Percentiles rank a stretch among this genome's conserved stretches.
These are phyloP conservation scores for Zoysia pacifica DNA, from an alignment of 176 grass and related monocot species.

Conservation along the genomic window DNA sequence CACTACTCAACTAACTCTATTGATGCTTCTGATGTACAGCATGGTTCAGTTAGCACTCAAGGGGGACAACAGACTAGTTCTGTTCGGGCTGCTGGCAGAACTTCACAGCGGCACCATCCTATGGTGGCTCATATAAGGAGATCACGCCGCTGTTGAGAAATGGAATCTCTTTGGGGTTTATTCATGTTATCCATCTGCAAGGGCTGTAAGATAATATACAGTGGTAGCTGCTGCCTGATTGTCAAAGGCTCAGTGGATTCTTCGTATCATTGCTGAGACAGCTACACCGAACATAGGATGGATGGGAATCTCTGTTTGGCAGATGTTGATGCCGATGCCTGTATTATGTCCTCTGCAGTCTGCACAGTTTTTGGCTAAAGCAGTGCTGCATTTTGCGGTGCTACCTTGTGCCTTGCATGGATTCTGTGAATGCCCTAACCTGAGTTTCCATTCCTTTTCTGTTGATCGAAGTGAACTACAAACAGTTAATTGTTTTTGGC, in stretches of 20 bases:
- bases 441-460: constrained; percentile 14
- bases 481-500: constrained; percentile 31
- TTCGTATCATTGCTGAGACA: constrained; percentile 36
- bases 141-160: constrained; percentile 29
- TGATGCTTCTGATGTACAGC: constrained; percentile 38
- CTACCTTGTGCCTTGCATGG: constrained; percentile 57
- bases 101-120: constrained; percentile 27
- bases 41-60: constrained; percentile 26
- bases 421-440: constrained; percentile 37
- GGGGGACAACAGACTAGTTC: constrained; percentile 31
- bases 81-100: constrained; percentile 33
- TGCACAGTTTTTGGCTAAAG: constrained; percentile 36
- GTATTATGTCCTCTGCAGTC: constrained; percentile 10
- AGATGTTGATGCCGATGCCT: constrained; percentile 25
- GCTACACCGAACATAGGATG: constrained; percentile 33
- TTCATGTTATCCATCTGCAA: constrained; percentile 47
- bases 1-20: constrained; percentile 27
- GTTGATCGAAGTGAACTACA: constrained; percentile 16
- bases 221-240: constrained; percentile 23
- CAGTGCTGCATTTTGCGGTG: constrained; percentile 38
- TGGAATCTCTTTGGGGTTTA: constrained; percentile 8
- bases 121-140: constrained; percentile 32
- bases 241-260: constrained; percentile 20
- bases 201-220: constrained; percentile 37
- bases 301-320: constrained; percentile 36